Base-by-base conservation (phyloP, 257 asterid genomes). In the Solanum bulbocastanum region DNA sequence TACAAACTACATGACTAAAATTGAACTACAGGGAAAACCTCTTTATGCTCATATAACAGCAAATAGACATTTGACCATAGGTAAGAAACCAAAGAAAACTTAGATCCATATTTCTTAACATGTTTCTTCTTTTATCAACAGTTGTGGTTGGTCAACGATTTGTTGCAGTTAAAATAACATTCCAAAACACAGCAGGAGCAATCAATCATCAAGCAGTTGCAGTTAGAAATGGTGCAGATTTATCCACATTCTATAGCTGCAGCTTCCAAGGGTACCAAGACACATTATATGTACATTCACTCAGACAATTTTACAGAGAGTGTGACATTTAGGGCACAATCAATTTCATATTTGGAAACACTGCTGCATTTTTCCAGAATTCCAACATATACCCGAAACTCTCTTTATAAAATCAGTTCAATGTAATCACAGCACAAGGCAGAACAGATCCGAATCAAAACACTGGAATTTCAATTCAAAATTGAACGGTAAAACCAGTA, bases 251-350 rank as follows among this genome's bases (percentile, higher is more conserved):
- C 27, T 91, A 89, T 20, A 35, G 25, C 4, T 91, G 91, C 85
- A 89, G 91, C 58, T 89, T 91, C 11, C 84, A 91, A 66, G 93
- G 88, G 20, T 89, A 89, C 78, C 91, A 90, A 87, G 92, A 89
- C 42, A 89, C 92, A 2, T 65, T 89, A 3, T 90, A 87, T 84
- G 36, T 86, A 0, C 92, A 90, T 37, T 89, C 91, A 0, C 86
- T 72, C 76, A 62, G 91, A 32, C 91, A 89, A 66, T 89, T 90
- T 52, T 52, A 52, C 62, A 6, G 62, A 52, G 62, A 52, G 42
- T 90, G 93, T 10, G 91, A 89, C 75, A 62, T 91, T 8, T 91
- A 90, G 25, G 93, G 93, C 3, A 89, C 93, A 1, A 83, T 91
- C 2, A 92, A 91, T 18, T 91, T 78, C 85, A 88, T 91, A 58